Evolutionary conservation across 306 rosid genomes (phyloP).

Genomic region (Cucurbita pepo): DNA sequence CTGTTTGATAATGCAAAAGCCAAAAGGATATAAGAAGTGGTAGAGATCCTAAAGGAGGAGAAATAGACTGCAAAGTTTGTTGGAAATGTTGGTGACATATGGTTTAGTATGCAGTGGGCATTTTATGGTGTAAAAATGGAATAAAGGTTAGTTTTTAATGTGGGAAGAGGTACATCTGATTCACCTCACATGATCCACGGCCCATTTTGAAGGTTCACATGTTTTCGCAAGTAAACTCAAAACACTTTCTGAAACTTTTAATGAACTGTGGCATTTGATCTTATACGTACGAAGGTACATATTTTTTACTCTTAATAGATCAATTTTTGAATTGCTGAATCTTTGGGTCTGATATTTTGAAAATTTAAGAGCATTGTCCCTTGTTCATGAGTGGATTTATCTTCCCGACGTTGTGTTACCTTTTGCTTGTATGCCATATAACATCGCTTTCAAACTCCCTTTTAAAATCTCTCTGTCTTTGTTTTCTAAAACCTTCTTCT

Average conservation of each 20-base stretch:
- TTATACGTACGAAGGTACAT: not conserved
- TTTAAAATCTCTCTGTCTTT: too few relatives aligned
- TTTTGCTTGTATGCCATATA: too few relatives aligned
- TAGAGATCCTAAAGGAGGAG: not conserved
- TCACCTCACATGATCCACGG: constrained; percentile 83
- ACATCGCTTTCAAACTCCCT: too few relatives aligned
- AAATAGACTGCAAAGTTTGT: constrained; percentile 4
- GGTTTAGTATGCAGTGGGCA: constrained; percentile 8
- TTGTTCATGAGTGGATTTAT: not conserved
- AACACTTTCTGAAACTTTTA: constrained; percentile 5
- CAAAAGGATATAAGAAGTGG: not conserved
- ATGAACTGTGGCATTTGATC: constrained; percentile 1
- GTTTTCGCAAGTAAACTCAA: constrained; percentile 30
- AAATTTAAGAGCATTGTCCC: not conserved
- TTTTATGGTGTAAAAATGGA: not conserved
- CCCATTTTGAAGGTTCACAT: constrained; percentile 41
- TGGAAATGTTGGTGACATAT: not conserved
- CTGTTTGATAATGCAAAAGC: not conserved
- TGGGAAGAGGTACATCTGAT: constrained; percentile 26
- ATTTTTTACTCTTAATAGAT: not conserved
- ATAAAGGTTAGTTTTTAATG: constrained; percentile 32
- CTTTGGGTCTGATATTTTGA: not conserved
- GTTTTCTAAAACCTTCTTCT: too few relatives aligned
- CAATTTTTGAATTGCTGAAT: not conserved
- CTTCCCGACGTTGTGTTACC: too few relatives aligned